Evolutionary conservation across 768 basidiomycete genomes (phyloP).

Genomic region (Leccinum longicurvipes): DNA sequence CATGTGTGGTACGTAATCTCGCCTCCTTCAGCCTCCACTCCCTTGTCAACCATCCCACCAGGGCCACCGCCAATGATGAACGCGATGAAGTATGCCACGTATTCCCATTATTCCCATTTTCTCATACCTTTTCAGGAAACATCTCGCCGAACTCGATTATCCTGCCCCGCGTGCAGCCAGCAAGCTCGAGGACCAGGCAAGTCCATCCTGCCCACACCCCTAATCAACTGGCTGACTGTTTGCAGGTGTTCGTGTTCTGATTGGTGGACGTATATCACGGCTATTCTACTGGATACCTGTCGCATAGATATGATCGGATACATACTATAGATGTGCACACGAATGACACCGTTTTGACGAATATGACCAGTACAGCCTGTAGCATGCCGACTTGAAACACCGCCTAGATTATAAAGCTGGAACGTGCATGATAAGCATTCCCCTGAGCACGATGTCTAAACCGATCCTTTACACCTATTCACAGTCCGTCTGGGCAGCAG

Average conservation of each 20-base stretch:
- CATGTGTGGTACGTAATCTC: constrained; percentile 67
- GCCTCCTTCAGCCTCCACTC: constrained; percentile 5
- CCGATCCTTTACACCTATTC: constrained; percentile 36
- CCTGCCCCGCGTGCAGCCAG: constrained; percentile 85
- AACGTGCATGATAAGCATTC: not conserved
- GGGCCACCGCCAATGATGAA: constrained; percentile 74
- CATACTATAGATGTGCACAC: constrained; percentile 6
- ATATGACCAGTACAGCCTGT: not conserved
- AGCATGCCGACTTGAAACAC: not conserved
- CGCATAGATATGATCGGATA: not conserved
- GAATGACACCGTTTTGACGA: constrained; percentile 2
- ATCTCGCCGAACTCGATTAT: constrained; percentile 84
- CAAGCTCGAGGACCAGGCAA: constrained; percentile 88
- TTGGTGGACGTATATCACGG: not conserved
- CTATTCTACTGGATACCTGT: constrained; percentile 1
- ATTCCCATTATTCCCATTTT: not conserved
- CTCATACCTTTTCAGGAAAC: constrained; percentile 54
- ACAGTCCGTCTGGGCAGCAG: constrained; percentile 40
- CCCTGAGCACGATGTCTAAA: constrained; percentile 9
- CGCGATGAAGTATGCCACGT: constrained; percentile 59
- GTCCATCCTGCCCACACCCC: not conserved
- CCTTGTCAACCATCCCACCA: constrained; percentile 22
- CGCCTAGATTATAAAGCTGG: not conserved
- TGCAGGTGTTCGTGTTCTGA: constrained; percentile 43
- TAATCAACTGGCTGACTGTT: constrained; percentile 13